A percentile compares a stretch with the other conserved stretches of the same genome.
Conservation (phyloP, 2,329 filamentous ascomycete genomes). For the Diplocarpon rosae region DNA sequence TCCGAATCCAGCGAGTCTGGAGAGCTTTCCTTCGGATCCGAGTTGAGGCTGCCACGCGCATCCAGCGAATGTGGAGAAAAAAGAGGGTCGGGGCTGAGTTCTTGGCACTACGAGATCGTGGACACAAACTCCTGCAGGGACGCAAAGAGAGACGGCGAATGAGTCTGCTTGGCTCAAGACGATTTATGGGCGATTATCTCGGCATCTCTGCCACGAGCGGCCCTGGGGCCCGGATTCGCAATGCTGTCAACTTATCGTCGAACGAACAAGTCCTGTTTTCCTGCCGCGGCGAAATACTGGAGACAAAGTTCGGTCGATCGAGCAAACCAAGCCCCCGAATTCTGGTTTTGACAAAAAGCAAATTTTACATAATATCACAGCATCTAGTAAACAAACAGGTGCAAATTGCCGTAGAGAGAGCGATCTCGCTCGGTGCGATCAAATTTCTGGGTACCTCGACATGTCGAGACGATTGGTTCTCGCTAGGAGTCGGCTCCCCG, state of each 20-base stretch:
- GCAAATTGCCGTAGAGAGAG: conserved; percentile 69
- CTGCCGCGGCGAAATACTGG: conserved; percentile 77
- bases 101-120: conserved; percentile 76
- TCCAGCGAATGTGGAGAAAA: conserved; percentile 92
- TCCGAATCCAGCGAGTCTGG: conserved; percentile 94
- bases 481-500: conserved; percentile 75
- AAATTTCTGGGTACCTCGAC: conserved; percentile 77
- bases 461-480: conserved; percentile 92
- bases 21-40: conserved; percentile 89
- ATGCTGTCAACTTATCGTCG: conserved; percentile 56
- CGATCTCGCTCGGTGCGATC: conserved; percentile 75
- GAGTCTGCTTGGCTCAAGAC: conserved; percentile 80
- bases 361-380: conserved; percentile 84
- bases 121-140: conserved; percentile 68
- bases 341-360: conserved; percentile 72
- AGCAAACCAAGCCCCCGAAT: conserved; percentile 86
- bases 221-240: conserved; percentile 70
- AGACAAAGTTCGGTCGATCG: conserved; percentile 91
- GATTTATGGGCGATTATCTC: conserved; percentile 92
- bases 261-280: conserved; percentile 79
- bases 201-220: conserved; percentile 74
- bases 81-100: conserved; percentile 86
- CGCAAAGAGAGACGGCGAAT: conserved; percentile 87
- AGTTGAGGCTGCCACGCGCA: conserved; percentile 82
- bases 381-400: conserved; percentile 71